A percentile compares a stretch with the other conserved stretches of the same genome.
These are phyloP conservation scores for Phytophthora pseudosyringae DNA, from an alignment of 352 stramenopile species.

Conservation along the genomic window DNA sequence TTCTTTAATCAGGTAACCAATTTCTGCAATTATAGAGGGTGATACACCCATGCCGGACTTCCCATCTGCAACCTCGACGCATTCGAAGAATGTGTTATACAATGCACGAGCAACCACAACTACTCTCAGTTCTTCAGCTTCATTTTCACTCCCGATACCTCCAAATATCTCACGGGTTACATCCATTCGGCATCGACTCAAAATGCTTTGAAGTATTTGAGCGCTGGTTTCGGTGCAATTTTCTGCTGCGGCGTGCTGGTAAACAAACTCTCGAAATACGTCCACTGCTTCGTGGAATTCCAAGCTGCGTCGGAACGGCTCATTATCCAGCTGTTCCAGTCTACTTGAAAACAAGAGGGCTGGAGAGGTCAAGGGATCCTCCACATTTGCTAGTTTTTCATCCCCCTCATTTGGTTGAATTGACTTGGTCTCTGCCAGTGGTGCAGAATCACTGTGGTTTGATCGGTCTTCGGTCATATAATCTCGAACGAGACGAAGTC, in stretches of 20 bases:
- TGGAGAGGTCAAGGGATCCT: background rate
- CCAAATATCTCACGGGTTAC: conserved; percentile 17
- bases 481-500: conserved; percentile 51
- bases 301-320: conserved; percentile 35
- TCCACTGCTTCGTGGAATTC: conserved; percentile 68
- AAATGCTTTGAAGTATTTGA: conserved; percentile 20
- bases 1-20: conserved; percentile 25
- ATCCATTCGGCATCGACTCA: conserved; percentile 31
- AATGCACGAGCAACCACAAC: conserved; percentile 28
- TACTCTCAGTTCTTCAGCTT: background rate
- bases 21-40: conserved; percentile 39
- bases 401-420: background rate
- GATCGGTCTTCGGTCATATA: conserved; percentile 22
- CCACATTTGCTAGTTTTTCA: background rate
- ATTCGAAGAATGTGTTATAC: conserved; percentile 27
- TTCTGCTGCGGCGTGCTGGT: background rate
- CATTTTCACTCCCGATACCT: background rate
- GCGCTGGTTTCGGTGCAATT: background rate
- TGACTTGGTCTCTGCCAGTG: background rate
- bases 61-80: background rate
- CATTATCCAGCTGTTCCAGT: conserved; percentile 10
- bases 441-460: background rate
- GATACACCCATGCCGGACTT: conserved; percentile 26
- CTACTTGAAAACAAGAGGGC: background rate
- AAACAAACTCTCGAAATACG: conserved; percentile 47